Percentiles rank a stretch among this genome's conserved stretches.
phyloP scores from a whole-genome alignment of 2,329 filamentous ascomycete genomes.

The Coniochaeta hoffmannii region DNA sequence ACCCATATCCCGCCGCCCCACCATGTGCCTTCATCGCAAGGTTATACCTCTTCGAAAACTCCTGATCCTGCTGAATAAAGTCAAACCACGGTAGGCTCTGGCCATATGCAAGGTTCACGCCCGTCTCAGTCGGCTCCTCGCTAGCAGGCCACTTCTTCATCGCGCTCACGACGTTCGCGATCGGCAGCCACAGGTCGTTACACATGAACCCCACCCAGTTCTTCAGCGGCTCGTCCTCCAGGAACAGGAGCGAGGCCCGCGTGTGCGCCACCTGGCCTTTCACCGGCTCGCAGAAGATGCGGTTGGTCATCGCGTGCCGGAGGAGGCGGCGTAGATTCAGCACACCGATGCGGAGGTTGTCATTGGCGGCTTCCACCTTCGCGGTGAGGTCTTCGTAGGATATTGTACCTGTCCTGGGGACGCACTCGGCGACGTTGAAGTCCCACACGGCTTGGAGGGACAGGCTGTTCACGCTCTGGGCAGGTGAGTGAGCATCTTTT shows the following conservation, averaged over 20 bases:
- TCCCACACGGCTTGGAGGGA: conserved; percentile 22
- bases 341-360: conserved; percentile 7
- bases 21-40: conserved; percentile 22
- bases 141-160: conserved; percentile 27
- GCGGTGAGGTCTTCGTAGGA: conserved; percentile 18
- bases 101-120: not conserved
- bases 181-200: conserved; percentile 16
- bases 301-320: conserved; percentile 28
- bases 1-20: conserved; percentile 12
- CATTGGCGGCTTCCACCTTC: conserved; percentile 8
- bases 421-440: conserved; percentile 22
- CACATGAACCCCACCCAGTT: conserved; percentile 24
- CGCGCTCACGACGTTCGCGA: conserved; percentile 22
- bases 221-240: conserved; percentile 17
- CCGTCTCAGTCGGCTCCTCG: conserved; percentile 7
- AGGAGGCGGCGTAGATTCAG: conserved; percentile 25
- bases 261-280: conserved; percentile 31
- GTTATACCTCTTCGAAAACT: conserved; percentile 14
- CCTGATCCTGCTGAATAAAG: conserved; percentile 18
- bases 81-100: conserved; percentile 9
- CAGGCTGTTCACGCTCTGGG: conserved; percentile 18
- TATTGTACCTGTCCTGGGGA: conserved; percentile 18
- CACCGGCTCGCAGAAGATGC: conserved; percentile 30
- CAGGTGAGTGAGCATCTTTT: not conserved
- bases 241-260: conserved; percentile 16